Conservation (phyloP, 2,329 filamentous ascomycete genomes). For the Teratosphaeria nubilosa region DNA sequence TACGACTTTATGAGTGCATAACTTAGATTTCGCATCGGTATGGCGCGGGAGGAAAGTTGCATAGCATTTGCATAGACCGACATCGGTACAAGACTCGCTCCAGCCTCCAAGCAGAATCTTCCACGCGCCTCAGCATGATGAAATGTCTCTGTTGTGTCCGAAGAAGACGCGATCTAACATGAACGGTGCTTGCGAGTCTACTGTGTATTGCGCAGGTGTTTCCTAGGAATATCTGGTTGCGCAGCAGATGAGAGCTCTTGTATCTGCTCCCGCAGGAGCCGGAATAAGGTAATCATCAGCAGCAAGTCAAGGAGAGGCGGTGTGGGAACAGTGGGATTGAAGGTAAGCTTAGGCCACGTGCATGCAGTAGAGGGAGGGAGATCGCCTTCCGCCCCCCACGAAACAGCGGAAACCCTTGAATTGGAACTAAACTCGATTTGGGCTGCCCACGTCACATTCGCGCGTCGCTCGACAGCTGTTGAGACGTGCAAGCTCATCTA, state of each 20-base stretch:
- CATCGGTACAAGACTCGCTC: not conserved
- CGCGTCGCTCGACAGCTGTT: not conserved
- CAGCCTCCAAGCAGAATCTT: too few species aligned
- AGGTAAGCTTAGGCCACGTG: not conserved
- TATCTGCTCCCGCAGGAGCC: too few species aligned
- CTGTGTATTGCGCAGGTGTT: not conserved
- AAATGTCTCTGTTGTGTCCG: not conserved
- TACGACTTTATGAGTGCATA: not conserved
- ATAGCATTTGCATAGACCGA: not conserved
- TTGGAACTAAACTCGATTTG: not conserved
- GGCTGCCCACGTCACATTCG: not conserved
- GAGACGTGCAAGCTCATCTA: not conserved
- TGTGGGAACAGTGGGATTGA: not conserved
- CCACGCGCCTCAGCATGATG: too few species aligned
- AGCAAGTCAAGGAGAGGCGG: not conserved
- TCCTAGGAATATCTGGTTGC: not conserved
- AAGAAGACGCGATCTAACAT: not conserved
- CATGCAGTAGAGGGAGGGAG: not conserved
- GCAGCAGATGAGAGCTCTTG: not conserved
- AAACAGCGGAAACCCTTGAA: not conserved
- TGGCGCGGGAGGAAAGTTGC: not conserved
- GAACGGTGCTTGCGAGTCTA: not conserved
- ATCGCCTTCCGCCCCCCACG: not conserved
- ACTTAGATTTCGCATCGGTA: not conserved
- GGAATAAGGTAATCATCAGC: too few species aligned